Evolutionary conservation across 495 filamentous ascomycete genomes (phyloP), one percentile per base, ranked within the genome.

Genomic region (Penicillium malachiteum): DNA sequence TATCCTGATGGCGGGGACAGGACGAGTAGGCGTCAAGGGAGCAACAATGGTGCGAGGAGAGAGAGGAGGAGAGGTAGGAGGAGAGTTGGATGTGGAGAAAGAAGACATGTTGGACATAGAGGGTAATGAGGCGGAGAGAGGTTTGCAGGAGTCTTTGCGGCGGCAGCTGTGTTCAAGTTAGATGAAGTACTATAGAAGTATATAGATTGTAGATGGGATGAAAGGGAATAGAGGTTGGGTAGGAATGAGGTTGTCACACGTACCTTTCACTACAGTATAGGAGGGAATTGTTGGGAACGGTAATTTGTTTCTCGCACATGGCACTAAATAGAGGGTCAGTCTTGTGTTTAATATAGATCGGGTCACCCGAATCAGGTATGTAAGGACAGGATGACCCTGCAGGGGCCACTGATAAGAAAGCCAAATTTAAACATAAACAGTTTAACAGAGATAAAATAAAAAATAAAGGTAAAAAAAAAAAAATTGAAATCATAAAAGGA

Each of bases 291-390:
- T 83, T 79, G 37, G 87, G 87, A 35, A 82, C 76, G 14, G 81
- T 76, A 52, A 88, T 87, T 66, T 89, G 87, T 64, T 81, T 82
- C 57, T 85, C 81, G 69, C 86, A 90, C 65, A 81, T 81, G 44
- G 81, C 75, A 62, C 84, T 85, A 66, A 37, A 63, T 50, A 2
- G 60, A 33, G 26, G 17, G 62, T 74, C 59, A 73, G 67, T 58
- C 57, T 54, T 54, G 52, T 63, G 57, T 54, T 52, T 35, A 46
- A 55, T 57, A 50, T 59, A 26, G 21, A 26, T 26, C 21, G 21
- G 21, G 21, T 26, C 21, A 26, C 21, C 21, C 21, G 21, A 26
- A 26, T 26, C n/a, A 49, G 59, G 63, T 58, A 71, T 62, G 63
- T 50, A 52, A 53, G 52, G 47, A 43, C 46, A 53, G 47, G 47